These are phyloP conservation scores for Kluyveromyces sp. DNA, from an alignment of 1,139 yeast genomes.

Conservation along the genomic window DNA sequence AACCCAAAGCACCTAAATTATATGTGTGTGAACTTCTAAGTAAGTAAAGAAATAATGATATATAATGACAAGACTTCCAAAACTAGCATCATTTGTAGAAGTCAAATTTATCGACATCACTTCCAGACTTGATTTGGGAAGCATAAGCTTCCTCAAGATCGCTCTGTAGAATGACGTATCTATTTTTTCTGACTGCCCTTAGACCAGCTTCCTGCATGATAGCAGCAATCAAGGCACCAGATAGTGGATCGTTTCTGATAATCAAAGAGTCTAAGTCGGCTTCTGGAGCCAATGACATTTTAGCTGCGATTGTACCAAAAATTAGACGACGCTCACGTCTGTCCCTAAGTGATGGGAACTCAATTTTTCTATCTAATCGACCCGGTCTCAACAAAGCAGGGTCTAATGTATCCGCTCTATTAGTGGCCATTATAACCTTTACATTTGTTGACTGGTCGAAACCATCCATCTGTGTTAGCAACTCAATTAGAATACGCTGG, in stretches of 20 bases:
- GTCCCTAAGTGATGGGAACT: conserved; percentile 90
- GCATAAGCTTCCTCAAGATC: conserved; percentile 98
- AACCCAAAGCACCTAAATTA: conserved; percentile 1
- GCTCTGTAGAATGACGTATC: conserved; percentile 90
- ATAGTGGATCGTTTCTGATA: conserved; percentile 90
- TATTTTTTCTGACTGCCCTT: conserved; percentile 94
- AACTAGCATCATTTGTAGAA: conserved; percentile 63
- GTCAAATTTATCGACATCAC: conserved; percentile 94
- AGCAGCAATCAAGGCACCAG: conserved; percentile 98
- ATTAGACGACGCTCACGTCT: conserved; percentile 96
- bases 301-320: conserved; percentile 91
- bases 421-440: conserved; percentile 98
- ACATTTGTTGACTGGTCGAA: conserved; percentile 94
- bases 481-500: conserved; percentile 92
- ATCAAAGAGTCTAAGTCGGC: conserved; percentile 92
- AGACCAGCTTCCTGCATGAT: conserved; percentile 99
- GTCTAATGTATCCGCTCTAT: conserved; percentile 95
- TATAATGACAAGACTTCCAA: conserved; percentile 2
- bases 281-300: conserved; percentile 97
- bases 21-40: conserved; percentile 5
- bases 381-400: conserved; percentile 98
- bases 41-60: conserved; percentile 1
- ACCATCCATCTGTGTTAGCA: conserved; percentile 98
- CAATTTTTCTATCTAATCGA: conserved; percentile 95
- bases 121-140: conserved; percentile 90